Base-by-base conservation (phyloP, 202 grass and related monocot species). In the Zizania palustris region DNA sequence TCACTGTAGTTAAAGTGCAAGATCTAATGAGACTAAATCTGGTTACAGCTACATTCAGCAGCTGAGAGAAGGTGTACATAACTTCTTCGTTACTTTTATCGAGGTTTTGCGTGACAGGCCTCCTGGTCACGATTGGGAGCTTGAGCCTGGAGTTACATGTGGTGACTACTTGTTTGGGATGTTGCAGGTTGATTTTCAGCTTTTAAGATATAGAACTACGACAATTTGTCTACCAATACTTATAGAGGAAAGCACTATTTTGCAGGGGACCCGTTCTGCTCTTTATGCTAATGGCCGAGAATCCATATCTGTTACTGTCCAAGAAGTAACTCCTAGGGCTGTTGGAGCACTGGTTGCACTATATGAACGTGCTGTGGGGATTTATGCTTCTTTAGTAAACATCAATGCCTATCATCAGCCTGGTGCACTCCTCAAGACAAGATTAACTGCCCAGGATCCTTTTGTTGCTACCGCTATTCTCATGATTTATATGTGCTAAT, bases 111-210 rank as follows among this genome's bases (percentile, higher is more conserved):
- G 81, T 67, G 96, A 99, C 63, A 91, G 96, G 77, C 89, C 87
- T 65, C 87, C 89, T 11, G 89, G 96, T 82, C 96, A 99, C 81
- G 96, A 96, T 79, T 95, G 92, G 96, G 96, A 99, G 81, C 96
- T 99, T 60, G 96, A 99, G 83, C 96, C 96, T 73, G 92, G 96
- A 74, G 96, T 99, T 73, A 99, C 96, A 64, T 99, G 96, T 61
- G 96, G 96, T 54, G 96, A 99, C 78, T 99, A 99, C 77, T 89
- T 99, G 71, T 99, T 99, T 85, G 96, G 96, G 49, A 99, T 99
- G 96, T 78, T 99, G 67, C 96, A 99, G 85, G 96, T 92, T 58
- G 45, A 18, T 7, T 18, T 84, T 61, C 67, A 60, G 61, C 45
- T 76, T 83, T 73, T 18, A 64, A 65, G 36, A 58, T 39, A 59